phyloP scores from a whole-genome alignment of 192 early-diverging fungal species.

The Backusella westeae region DNA sequence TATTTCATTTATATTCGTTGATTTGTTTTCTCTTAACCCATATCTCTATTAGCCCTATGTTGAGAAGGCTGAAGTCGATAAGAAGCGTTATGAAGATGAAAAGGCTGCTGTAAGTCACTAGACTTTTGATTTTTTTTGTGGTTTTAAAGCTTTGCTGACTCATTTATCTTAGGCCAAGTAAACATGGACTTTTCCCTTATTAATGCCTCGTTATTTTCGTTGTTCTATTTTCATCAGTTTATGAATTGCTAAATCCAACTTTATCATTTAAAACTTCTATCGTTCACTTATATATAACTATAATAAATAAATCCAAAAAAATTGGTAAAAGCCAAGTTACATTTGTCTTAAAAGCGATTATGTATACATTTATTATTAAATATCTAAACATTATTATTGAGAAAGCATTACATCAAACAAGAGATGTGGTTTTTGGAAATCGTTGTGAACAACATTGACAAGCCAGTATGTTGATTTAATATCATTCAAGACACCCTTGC shows the following conservation, averaged over 20 bases:
- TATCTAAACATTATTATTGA: not conserved
- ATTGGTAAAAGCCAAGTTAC: not conserved
- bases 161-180: not conserved
- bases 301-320: not conserved
- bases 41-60: slow-evolving; percentile 22
- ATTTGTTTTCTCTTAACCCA: slow-evolving; percentile 2
- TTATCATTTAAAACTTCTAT: not conserved
- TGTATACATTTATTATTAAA: not conserved
- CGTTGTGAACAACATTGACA: slow-evolving; percentile 82
- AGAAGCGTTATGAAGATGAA: slow-evolving; percentile 41
- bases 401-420: slow-evolving; percentile 47
- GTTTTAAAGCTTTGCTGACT: not conserved
- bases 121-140: not conserved
- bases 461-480: slow-evolving; percentile 70
- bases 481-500: slow-evolving; percentile 58
- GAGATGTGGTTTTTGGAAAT: slow-evolving; percentile 53
- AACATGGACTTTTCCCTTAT: not conserved
- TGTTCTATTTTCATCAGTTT: not conserved
- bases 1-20: not conserved
- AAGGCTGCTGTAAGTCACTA: slow-evolving; percentile 33
- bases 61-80: slow-evolving; percentile 37
- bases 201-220: not conserved
- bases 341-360: not conserved
- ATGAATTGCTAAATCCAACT: not conserved
- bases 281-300: not conserved